phyloP scores from a whole-genome alignment of 345 rosid species.

The Camelina sativa region DNA sequence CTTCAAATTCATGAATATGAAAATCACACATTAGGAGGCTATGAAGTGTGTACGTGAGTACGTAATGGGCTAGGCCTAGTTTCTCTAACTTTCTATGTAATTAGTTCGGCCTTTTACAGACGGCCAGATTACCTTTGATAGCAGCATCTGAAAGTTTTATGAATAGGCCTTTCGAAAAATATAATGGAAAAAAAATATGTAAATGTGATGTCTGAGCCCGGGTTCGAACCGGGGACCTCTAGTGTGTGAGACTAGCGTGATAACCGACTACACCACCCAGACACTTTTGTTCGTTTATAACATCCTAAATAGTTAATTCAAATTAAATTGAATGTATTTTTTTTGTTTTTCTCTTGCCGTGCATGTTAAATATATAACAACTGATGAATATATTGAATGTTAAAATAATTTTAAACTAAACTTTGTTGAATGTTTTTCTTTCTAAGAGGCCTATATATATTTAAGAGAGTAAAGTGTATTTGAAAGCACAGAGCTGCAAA shows the following conservation, averaged over 20 bases:
- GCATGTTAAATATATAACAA: not conserved
- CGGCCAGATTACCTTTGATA: not conserved
- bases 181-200: no score
- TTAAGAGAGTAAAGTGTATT: not conserved
- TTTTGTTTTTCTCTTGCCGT: no score
- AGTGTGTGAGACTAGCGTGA: constrained; percentile 89
- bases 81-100: not conserved
- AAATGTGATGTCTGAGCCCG: constrained; percentile 57
- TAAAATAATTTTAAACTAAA: not conserved
- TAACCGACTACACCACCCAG: constrained; percentile 58
- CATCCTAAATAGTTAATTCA: no score
- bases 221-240: constrained; percentile 80
- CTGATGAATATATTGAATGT: not conserved
- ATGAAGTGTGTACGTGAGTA: no score
- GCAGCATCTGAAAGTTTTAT: not conserved
- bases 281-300: not conserved
- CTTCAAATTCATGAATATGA: no score
- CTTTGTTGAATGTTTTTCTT: not conserved
- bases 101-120: not conserved
- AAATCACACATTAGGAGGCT: no score
- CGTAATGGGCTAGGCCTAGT: no score
- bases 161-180: not conserved
- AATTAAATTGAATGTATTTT: no score
- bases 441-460: no score
- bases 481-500: not conserved